Evolutionary conservation across 192 early-diverging fungal genomes (phyloP), one percentile per base, ranked within the genome.

Genomic region (Entomortierella beljakovae): DNA sequence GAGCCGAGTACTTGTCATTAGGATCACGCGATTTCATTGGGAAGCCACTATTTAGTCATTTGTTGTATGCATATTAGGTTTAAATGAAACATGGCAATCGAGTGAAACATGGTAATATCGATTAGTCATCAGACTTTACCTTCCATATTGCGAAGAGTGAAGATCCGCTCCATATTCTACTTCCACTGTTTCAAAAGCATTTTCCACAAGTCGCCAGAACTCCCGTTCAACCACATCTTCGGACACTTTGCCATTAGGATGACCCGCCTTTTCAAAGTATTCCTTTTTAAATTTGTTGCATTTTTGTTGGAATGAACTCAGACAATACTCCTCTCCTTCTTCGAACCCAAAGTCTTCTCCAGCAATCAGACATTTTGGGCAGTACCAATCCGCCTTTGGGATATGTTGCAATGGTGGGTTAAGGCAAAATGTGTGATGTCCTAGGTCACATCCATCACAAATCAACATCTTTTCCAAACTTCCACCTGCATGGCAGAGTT

Each of bases 111-210:
- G n/a, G n/a, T n/a, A n/a, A n/a, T n/a, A n/a, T n/a, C n/a, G n/a
- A n/a, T n/a, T n/a, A n/a, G n/a, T n/a, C n/a, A 43, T 25, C 23
- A 53, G 18, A 53, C 6, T 28, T 61, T 79, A 92, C 90, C 92
- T 95, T 75, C 97, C 97, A 71, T 97, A 94, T 63, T 92, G 87
- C 20, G 92, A 90, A 18, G 94, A 92, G 73, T 98, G 96, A 60
- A 97, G 76, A 71, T 99, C 97, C 2, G 97, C 97, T 16, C 97
- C 97, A 65, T 99, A 99, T 81, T 97, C 95, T 0, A 99, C 96
- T 64, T 97, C 92, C 4, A 95, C 91, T 42, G 92, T 91, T 66
- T 97, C 93, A 64, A 93, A 93, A 2, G 94, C 90, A 54, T 92
- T 91, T 43, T 94, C 92, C 0, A 96, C 92, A 37, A 98, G 84